Evolutionary conservation across 345 rosid species (phyloP).

Genomic region (Melastoma malabathricum): DNA sequence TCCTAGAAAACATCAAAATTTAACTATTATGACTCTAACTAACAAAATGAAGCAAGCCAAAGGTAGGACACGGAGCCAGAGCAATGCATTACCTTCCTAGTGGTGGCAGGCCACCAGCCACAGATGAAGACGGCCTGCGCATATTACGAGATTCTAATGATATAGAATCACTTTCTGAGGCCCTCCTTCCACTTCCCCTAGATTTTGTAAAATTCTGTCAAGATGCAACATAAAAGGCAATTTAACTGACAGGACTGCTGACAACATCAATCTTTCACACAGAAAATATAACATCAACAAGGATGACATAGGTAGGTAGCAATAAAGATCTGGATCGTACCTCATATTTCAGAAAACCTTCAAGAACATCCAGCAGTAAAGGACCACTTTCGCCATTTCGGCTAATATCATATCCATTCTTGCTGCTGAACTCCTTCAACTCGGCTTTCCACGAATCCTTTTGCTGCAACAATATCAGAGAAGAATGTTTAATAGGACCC

Average conservation of each 20-base stretch:
- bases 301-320: background rate
- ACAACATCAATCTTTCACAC: background rate
- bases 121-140: conserved; percentile 60
- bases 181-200: conserved; percentile 53
- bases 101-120: conserved; percentile 86
- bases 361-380: conserved; percentile 75
- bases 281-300: background rate
- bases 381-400: conserved; percentile 82
- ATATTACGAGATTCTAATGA: conserved; percentile 49
- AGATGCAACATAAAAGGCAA: conserved; percentile 1
- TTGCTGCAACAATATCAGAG: conserved; percentile 35
- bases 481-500: conserved; percentile 1
- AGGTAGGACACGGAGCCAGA: conserved; percentile 1
- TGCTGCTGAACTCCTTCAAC: conserved; percentile 66
- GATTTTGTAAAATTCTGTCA: conserved; percentile 53
- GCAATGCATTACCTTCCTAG: conserved; percentile 50
- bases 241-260: background rate
- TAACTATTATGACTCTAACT: conserved; percentile 1
- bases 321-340: conserved; percentile 17
- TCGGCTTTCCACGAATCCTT: conserved; percentile 88
- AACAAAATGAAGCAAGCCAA: background rate
- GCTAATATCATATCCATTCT: conserved; percentile 69
- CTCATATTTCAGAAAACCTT: conserved; percentile 86
- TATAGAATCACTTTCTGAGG: conserved; percentile 39
- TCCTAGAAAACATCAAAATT: conserved; percentile 18